These are phyloP conservation scores for Trichoderma sp. DNA, from an alignment of 2,329 filamentous ascomycete genomes.

Conservation along the genomic window DNA sequence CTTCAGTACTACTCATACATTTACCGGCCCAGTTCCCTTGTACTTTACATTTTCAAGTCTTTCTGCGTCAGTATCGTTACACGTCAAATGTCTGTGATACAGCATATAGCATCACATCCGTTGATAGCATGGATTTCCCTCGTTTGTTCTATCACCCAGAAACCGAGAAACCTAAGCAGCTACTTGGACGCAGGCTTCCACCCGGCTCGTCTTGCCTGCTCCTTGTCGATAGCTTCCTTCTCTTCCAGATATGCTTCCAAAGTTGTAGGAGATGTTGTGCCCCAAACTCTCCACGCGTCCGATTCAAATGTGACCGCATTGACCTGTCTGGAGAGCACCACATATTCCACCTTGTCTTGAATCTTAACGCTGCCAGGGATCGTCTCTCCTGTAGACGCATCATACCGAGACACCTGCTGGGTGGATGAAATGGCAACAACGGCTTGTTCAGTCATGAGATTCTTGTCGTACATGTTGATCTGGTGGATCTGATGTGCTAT, in stretches of 20 bases:
- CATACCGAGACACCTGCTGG: constrained; percentile 50
- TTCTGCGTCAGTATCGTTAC: not conserved
- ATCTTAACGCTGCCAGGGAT: constrained; percentile 48
- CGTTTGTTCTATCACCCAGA: no score
- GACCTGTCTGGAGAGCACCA: constrained; percentile 55
- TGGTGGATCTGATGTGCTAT: constrained; percentile 53
- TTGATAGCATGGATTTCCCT: not conserved
- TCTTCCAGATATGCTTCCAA: constrained; percentile 40
- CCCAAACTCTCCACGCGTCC: constrained; percentile 62
- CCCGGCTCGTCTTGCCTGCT: constrained; percentile 35
- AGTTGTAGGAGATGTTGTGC: constrained; percentile 56
- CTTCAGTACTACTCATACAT: not conserved
- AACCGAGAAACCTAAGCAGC: not conserved
- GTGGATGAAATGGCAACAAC: constrained; percentile 58
- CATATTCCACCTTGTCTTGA: constrained; percentile 59
- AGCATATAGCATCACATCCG: not conserved
- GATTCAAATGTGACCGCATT: constrained; percentile 46
- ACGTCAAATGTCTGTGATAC: not conserved
- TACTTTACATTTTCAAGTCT: constrained; percentile 6
- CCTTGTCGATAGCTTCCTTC: constrained; percentile 34
- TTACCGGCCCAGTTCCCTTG: not conserved
- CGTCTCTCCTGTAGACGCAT: constrained; percentile 36
- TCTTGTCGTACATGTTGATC: constrained; percentile 43
- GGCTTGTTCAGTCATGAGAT: constrained; percentile 45
- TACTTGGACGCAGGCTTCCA: constrained; percentile 26